Evolutionary conservation across 768 basidiomycete species (phyloP), one percentile per base, ranked within the genome.

Genomic region (Pluteus cervinus): DNA sequence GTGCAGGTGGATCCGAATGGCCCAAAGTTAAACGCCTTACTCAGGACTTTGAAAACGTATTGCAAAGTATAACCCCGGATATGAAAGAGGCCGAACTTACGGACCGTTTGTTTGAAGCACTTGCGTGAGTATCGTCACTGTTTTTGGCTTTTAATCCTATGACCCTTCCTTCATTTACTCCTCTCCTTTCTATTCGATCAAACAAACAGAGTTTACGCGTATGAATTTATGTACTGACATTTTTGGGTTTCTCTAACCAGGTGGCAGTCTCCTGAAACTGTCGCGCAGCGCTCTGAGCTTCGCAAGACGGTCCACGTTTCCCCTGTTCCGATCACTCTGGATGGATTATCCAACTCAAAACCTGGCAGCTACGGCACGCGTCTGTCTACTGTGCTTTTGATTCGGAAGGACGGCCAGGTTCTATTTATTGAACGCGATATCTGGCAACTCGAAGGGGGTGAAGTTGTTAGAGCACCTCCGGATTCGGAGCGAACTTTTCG

Each of bases 391-490:
- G 74, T 86, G 26, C 52, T 90, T 34, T 69, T 90, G 39, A 62
- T 90, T 14, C 66, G 66, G 40, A 72, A 69, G 43, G 66, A 67
- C 36, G 80, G 84, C 18, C 56, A 68, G 29, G 84, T 73, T 7
- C 40, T 75, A 12, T 88, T 86, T 49, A 62, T 82, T 30, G 87
- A 90, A 55, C 62, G 82, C 31, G 86, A 89, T 50, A 63, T 76
- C 18, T 88, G 81, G 81, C 54, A 51, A 36, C 49, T 75, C 37
- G 58, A 47, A 21, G 60, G 70, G 20, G 76, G 66, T 15, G 52
- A 50, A 42, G 61, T 64, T 5, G 49, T 50, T 24, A 61, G 58
- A 58, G 46, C 61, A 45, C 65, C 64, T 51, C 60, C 63, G 30
- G 45, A 54, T 11, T 63, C 66, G 26, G 61, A 78, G 52, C 72